phyloP scores from a whole-genome alignment of 176 grass and related monocot species.

The Juncus effusus region DNA sequence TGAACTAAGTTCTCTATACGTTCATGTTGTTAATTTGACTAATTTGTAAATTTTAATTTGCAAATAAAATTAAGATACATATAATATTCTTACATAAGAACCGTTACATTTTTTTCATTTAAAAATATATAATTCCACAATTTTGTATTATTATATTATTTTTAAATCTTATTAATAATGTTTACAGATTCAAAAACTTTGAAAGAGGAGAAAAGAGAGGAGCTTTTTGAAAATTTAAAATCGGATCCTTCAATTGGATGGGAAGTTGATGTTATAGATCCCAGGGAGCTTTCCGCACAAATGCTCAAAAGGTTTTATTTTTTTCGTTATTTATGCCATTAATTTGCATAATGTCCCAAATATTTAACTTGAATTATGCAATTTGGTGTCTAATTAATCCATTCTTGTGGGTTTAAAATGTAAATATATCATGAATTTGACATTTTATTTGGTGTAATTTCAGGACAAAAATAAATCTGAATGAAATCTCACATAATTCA shows the following conservation, averaged over 20 bases:
- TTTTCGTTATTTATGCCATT: constrained; percentile 11
- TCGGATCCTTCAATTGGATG: constrained; percentile 56
- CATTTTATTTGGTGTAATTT: constrained; percentile 17
- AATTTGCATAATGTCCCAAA: not conserved
- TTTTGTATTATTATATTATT: no score
- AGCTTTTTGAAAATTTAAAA: constrained; percentile 79
- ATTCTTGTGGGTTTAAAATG: not conserved
- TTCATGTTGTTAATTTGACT: no score
- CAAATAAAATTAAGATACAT: no score
- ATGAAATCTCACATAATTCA: constrained; percentile 96
- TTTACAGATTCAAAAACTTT: constrained; percentile 80
- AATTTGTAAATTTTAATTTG: no score
- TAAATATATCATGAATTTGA: not conserved
- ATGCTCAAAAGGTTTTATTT: constrained; percentile 66
- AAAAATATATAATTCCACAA: no score
- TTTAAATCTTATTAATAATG: no score
- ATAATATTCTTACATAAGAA: no score
- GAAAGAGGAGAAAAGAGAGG: constrained; percentile 88
- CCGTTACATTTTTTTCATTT: no score
- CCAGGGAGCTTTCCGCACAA: constrained; percentile 83
- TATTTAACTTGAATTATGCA: not conserved
- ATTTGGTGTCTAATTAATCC: not conserved
- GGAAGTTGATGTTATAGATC: constrained; percentile 92
- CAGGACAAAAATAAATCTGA: constrained; percentile 86
- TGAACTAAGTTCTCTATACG: no score